Conservation (phyloP, 345 rosid genomes). For the Arabidopsis arenosa region DNA sequence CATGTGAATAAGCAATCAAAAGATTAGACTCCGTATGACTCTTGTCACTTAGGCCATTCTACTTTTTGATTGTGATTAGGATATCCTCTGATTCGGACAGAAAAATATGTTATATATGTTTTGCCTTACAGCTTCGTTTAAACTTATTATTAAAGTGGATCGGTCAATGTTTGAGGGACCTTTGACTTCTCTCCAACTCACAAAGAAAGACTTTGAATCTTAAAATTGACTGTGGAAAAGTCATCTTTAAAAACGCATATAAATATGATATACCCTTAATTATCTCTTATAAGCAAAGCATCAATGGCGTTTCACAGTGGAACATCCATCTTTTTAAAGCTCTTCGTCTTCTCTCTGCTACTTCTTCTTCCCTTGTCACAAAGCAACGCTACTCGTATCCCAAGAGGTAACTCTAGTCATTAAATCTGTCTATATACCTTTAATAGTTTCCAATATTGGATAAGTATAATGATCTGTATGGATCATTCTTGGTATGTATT, state of each 20-base stretch:
- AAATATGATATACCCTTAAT: constrained; percentile 8
- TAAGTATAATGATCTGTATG: not conserved
- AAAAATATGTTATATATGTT: not conserved
- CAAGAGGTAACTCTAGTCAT: constrained; percentile 30
- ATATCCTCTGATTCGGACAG: not conserved
- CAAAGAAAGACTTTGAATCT: constrained; percentile 16
- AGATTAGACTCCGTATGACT: not conserved
- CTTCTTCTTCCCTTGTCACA: constrained; percentile 30
- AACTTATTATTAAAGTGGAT: not conserved
- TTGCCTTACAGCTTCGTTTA: not conserved
- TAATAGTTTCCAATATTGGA: constrained; percentile 2
- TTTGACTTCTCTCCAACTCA: constrained; percentile 22
- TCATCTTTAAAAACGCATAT: constrained; percentile 22
- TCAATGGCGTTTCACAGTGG: constrained; percentile 18
- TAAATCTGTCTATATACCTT: not conserved
- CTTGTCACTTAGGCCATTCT: not conserved
- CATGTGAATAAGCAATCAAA: constrained; percentile 5
- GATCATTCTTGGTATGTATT: constrained; percentile 4
- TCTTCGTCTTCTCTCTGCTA: constrained; percentile 26
- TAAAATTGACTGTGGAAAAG: constrained; percentile 20
- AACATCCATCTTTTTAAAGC: constrained; percentile 14
- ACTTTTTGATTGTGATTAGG: not conserved
- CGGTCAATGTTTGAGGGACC: not conserved
- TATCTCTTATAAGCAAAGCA: not conserved
- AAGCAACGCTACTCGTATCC: constrained; percentile 35